Percentiles rank a stretch among this genome's conserved stretches.
These are phyloP conservation scores for Jaapia argillacea DNA, from an alignment of 768 basidiomycete genomes.

Conservation along the genomic window DNA sequence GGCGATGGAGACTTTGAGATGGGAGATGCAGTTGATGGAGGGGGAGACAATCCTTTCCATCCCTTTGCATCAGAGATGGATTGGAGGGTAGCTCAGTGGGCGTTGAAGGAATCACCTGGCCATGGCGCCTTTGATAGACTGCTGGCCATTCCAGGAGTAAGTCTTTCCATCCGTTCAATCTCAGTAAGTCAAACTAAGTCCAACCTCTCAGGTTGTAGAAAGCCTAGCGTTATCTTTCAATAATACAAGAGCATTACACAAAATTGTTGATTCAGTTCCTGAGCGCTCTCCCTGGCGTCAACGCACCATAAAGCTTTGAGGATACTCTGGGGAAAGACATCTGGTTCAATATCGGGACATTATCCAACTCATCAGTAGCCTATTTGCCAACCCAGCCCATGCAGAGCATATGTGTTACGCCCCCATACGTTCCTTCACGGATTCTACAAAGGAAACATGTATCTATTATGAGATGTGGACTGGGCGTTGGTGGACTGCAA, in stretches of 20 bases:
- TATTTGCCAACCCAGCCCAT: constrained; percentile 7
- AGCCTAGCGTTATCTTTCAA: constrained; percentile 18
- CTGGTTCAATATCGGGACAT: constrained; percentile 13
- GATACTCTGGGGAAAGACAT: constrained; percentile 20
- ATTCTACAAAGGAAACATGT: not conserved
- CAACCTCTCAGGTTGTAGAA: constrained; percentile 10
- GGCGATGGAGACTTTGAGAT: too few species aligned
- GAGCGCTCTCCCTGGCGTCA: constrained; percentile 16
- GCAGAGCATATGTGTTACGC: constrained; percentile 4
- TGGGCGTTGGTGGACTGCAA: constrained; percentile 6
- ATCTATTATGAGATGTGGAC: constrained; percentile 12
- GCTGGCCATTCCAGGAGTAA: constrained; percentile 6
- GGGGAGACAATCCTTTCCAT: too few species aligned
- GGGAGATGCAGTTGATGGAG: too few species aligned
- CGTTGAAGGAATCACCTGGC: constrained; percentile 7
- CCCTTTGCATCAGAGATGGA: constrained; percentile 7
- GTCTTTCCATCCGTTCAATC: not conserved
- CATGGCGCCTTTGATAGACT: constrained; percentile 8
- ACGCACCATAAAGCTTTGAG: constrained; percentile 13
- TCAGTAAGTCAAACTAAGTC: too few species aligned
- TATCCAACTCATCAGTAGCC: constrained; percentile 3
- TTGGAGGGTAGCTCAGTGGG: constrained; percentile 11
- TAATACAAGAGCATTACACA: constrained; percentile 15
- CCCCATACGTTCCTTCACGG: not conserved
- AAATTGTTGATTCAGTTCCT: constrained; percentile 18